A percentile compares a stretch with the other conserved stretches of the same genome.
These are phyloP conservation scores for Lippia alba DNA, from an alignment of 305 asterid genomes.

Conservation along the genomic window DNA sequence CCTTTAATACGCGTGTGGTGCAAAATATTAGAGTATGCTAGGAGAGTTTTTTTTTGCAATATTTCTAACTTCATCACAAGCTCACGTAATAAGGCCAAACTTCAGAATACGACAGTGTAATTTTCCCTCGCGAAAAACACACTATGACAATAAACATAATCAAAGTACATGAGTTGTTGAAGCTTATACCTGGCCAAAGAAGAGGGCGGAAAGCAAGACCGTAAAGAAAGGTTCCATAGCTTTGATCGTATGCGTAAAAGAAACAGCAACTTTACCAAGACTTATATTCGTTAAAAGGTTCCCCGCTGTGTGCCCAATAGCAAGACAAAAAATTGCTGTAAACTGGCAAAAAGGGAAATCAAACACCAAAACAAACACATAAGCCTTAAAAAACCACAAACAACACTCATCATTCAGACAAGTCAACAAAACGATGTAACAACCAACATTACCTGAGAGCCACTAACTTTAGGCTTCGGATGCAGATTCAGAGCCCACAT, in stretches of 20 bases:
- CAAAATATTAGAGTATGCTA: no score
- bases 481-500: slow-evolving; percentile 88
- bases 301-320: slow-evolving; percentile 80
- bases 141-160: not conserved
- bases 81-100: no score
- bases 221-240: slow-evolving; percentile 98
- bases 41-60: no score
- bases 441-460: slow-evolving; percentile 59
- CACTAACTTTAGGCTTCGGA: slow-evolving; percentile 64
- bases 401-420: no score
- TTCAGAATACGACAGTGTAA: no score
- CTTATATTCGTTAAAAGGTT: slow-evolving; percentile 87
- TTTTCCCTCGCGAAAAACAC: no score
- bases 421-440: no score
- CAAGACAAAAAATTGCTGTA: slow-evolving; percentile 57
- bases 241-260: slow-evolving; percentile 94
- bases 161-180: not conserved
- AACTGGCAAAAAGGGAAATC: slow-evolving; percentile 43
- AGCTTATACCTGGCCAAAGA: slow-evolving; percentile 65
- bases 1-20: no score
- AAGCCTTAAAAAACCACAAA: not conserved
- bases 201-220: slow-evolving; percentile 69
- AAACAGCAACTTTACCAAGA: slow-evolving; percentile 89
- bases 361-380: slow-evolving; percentile 6
- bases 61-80: no score